These are phyloP conservation scores for Pseudogymnoascus sp. DNA, from an alignment of 2,329 filamentous ascomycete genomes.

Conservation along the genomic window DNA sequence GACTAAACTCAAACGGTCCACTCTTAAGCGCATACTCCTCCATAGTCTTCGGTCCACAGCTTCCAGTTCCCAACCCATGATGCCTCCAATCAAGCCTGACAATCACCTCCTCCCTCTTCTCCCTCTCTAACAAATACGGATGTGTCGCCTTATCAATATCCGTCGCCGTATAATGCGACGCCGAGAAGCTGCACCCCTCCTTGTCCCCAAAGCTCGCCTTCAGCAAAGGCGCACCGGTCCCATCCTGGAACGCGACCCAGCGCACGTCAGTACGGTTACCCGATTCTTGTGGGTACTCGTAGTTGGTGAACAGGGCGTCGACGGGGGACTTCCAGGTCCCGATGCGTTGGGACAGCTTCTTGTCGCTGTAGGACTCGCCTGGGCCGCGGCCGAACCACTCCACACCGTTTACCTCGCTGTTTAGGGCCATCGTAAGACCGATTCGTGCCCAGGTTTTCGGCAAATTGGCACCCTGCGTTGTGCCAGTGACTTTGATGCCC, in stretches of 20 bases:
- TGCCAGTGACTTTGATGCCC: constrained; percentile 42
- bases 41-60: constrained; percentile 52
- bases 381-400: constrained; percentile 64
- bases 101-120: constrained; percentile 44
- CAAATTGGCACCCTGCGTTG: constrained; percentile 40
- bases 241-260: constrained; percentile 45
- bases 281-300: constrained; percentile 62
- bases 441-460: constrained; percentile 56
- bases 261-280: constrained; percentile 58
- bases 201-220: constrained; percentile 40
- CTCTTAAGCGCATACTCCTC: constrained; percentile 40
- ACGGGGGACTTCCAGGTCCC: constrained; percentile 44
- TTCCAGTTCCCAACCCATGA: constrained; percentile 56
- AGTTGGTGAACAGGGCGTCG: constrained; percentile 49
- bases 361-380: constrained; percentile 60
- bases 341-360: constrained; percentile 52
- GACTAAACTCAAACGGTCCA: constrained; percentile 18
- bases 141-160: constrained; percentile 51
- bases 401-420: constrained; percentile 31
- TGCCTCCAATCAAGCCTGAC: constrained; percentile 54
- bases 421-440: constrained; percentile 47
- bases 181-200: constrained; percentile 48
- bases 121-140: constrained; percentile 50
- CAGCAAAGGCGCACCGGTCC: constrained; percentile 30
- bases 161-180: constrained; percentile 45